Evolutionary conservation across 1,284 basidiomycete species (phyloP), one percentile per base, ranked within the genome.

Genomic region (Cryptococcus floricola): DNA sequence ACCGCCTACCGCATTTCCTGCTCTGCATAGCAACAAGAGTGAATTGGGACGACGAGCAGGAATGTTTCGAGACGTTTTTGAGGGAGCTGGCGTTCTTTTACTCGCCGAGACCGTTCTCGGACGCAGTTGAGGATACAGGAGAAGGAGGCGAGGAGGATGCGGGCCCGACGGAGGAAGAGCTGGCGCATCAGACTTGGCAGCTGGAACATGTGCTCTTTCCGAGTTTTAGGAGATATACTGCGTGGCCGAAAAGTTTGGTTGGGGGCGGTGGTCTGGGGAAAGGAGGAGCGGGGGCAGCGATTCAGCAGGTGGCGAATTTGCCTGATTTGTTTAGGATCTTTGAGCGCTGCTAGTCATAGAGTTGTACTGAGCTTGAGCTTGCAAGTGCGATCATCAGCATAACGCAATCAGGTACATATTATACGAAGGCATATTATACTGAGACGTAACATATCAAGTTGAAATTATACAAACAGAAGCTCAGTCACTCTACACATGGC

Each of bases 61-160:
- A 83, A 56, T 99, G 95, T 71, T 98, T 98, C 69, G 82, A 84
- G 18, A 82, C 84, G 0, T 87, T 98, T 68, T 80, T 96, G 23
- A 85, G 86, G 31, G 95, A 98, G 76, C 79, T 99, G 1, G 93
- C 91, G 1, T 89, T 85, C 70, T 97, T 95, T 77, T 92, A 95
- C 73, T 82, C 86, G 0, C 89, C 91, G 0, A 81, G 84, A n/a
- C 66, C 71, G 8, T 64, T 69, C 7, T 58, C 66, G 9, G 52
- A 66, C 34, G 55, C 64, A 8, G 48, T 27, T 34, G 50, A 46
- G 19, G 53, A 57, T 3, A 47, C 52, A n/a, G 53, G 55, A 7
- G 41, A 46, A 16, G 53, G 51, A 27, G 50, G 56, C 12, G 52
- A 10, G 10, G 48, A 4, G 37, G 57, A 50, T 25, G 34, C 54